Percentiles rank a stretch among this genome's conserved stretches.
Conservation (phyloP, 2,329 filamentous ascomycete species). For the Clarireedia monteithiana region DNA sequence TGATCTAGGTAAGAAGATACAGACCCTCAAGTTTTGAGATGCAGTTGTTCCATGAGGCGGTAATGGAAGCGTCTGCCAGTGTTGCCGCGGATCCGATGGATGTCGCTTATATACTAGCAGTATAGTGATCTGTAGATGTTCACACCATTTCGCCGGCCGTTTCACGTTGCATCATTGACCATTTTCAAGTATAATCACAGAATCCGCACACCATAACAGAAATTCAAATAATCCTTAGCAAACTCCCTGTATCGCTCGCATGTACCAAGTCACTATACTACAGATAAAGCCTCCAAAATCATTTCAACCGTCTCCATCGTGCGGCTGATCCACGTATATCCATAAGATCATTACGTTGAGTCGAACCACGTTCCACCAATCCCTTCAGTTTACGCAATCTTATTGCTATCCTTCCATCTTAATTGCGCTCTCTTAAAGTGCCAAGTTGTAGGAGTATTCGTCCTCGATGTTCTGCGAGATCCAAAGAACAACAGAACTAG, state of each 20-base stretch:
- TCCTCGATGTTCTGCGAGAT: constrained; percentile 67
- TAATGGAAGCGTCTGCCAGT: too few relatives aligned
- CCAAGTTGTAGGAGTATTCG: constrained; percentile 61
- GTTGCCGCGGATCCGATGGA: too few relatives aligned
- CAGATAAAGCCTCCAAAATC: neutral
- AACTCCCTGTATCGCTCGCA: constrained; percentile 4
- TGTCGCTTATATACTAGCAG: too few relatives aligned
- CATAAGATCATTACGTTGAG: neutral
- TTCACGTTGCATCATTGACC: neutral
- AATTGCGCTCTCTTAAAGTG: constrained; percentile 35
- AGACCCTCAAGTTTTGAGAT: neutral
- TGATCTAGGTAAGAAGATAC: too few relatives aligned
- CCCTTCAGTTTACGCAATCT: neutral
- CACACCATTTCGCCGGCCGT: neutral
- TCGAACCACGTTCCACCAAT: neutral
- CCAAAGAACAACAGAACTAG: constrained; percentile 57
- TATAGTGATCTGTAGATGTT: too few relatives aligned
- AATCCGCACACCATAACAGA: neutral
- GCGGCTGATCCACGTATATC: neutral
- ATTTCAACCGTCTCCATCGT: neutral
- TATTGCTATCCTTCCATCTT: neutral
- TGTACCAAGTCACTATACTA: constrained; percentile 6
- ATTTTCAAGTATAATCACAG: neutral
- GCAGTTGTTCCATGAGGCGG: neutral
- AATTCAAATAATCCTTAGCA: neutral